phyloP scores from a whole-genome alignment of 176 grass and related monocot genomes.

The Chrysopogon serrulatus region DNA sequence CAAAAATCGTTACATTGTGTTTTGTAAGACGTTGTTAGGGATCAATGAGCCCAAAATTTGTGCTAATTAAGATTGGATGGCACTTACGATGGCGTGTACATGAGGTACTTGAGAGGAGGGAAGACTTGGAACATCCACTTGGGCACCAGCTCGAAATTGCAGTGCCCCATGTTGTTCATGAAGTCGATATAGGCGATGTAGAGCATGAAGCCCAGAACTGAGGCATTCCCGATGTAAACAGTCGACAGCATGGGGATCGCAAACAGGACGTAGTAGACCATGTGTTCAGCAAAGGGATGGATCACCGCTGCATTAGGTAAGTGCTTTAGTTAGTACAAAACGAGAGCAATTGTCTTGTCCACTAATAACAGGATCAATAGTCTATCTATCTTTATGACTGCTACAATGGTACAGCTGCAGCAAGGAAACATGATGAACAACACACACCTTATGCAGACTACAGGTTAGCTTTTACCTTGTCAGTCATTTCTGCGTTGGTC shows the following conservation, averaged over 20 bases:
- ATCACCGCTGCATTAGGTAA: conserved; percentile 59
- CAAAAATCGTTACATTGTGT: not conserved
- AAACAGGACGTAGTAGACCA: conserved; percentile 74
- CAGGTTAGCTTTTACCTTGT: not conserved
- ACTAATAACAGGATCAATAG: not conserved
- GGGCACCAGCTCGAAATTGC: conserved; percentile 90
- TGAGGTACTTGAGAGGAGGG: conserved; percentile 91
- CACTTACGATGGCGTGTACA: conserved; percentile 99
- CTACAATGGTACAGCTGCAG: not conserved
- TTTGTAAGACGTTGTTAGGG: not conserved
- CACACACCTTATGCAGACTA: not conserved
- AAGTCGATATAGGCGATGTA: conserved; percentile 83
- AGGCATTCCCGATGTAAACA: conserved; percentile 42
- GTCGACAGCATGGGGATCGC: conserved; percentile 55
- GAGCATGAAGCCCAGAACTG: conserved; percentile 22
- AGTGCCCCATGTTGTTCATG: conserved; percentile 99
- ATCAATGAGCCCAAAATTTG: not conserved
- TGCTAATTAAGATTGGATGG: not conserved
- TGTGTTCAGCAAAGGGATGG: conserved; percentile 93
- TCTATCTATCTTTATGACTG: not conserved
- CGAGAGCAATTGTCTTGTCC: not conserved
- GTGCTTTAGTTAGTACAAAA: not conserved
- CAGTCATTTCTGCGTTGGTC: not conserved
- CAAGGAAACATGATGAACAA: not conserved
- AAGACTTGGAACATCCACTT: conserved; percentile 72